Evolutionary conservation across 768 basidiomycete genomes (phyloP), one percentile per base, ranked within the genome.

Genomic region (Cystobasidium onofrii): DNA sequence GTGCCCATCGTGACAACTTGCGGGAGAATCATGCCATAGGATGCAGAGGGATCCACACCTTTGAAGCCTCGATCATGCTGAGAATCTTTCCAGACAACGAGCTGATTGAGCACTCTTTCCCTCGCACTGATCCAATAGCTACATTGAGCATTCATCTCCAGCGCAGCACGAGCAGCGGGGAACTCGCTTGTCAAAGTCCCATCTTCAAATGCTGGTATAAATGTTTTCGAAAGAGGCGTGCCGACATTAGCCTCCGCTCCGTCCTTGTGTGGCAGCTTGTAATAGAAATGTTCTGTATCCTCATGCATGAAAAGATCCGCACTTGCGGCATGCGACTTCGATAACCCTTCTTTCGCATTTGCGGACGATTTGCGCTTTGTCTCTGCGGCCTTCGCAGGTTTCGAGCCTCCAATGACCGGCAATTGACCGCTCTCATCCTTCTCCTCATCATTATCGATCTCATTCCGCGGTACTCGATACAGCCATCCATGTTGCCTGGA

Each of bases 1-100:
- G 96, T 97, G 17, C 96, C 96, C 96, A 99, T 99, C 9, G 93
- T 90, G 78, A 97, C 90, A 61, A 98, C 90, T 81, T 96, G 93
- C 1, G 95, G 96, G 6, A 98, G 81, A 78, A 99, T 98, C 76
- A 97, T 87, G 18, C 96, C 95, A 84, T 25, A 65, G 1, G 74
- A 55, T 43, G 55, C 27, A 3, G 34, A n/a, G 1, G 70, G 77
- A 60, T 66, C 79, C 0, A 64, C 73, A 17, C 76, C 77, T 0
- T 74, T 64, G 3, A 79, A 74, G 27, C 73, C 60, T 1, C 78
- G 77, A 15, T 33, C 20, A 29, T 74, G 76, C 25, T 50, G 71
- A 62, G 61, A 74, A 20, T 86, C 81, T 77, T 91, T 87, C 88
- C 91, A 95, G 1, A 95, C 87, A 18, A 95, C 93, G 85, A 91